Evolutionary conservation across 1,139 yeast species (phyloP).

Genomic region (Kodamaea alishanica): DNA sequence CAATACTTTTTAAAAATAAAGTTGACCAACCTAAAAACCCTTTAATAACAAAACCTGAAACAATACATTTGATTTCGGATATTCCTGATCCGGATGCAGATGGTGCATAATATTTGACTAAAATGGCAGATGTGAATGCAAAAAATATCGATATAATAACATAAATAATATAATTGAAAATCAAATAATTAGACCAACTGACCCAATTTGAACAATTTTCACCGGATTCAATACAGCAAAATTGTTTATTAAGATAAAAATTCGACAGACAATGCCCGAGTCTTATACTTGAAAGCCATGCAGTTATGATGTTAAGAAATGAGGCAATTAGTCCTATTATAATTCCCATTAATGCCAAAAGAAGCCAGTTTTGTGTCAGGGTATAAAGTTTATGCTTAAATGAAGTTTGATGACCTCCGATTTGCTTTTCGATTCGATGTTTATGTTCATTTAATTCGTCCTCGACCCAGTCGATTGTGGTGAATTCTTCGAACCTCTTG

Average conservation of each 20-base stretch:
- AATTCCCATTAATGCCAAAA: constrained; percentile 70
- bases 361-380: constrained; percentile 68
- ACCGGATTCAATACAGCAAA: constrained; percentile 68
- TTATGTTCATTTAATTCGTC: constrained; percentile 64
- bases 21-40: constrained; percentile 78
- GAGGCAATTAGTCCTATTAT: constrained; percentile 82
- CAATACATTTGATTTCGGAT: constrained; percentile 92
- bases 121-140: constrained; percentile 59
- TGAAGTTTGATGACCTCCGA: constrained; percentile 15
- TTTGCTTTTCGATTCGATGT: constrained; percentile 21
- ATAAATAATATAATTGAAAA: constrained; percentile 56
- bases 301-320: constrained; percentile 72
- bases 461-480: constrained; percentile 81
- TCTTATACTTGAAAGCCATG: constrained; percentile 77
- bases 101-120: constrained; percentile 75
- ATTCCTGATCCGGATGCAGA: constrained; percentile 97
- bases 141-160: constrained; percentile 57
- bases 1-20: constrained; percentile 67
- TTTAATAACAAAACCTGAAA: constrained; percentile 80
- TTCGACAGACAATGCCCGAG: constrained; percentile 72
- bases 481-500: constrained; percentile 54
- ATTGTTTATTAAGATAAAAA: constrained; percentile 66
- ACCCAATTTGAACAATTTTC: constrained; percentile 51
- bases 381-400: constrained; percentile 32
- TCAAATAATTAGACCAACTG: constrained; percentile 44